phyloP scores from a whole-genome alignment of 495 filamentous ascomycete species.

The Penicillium fimorum region DNA sequence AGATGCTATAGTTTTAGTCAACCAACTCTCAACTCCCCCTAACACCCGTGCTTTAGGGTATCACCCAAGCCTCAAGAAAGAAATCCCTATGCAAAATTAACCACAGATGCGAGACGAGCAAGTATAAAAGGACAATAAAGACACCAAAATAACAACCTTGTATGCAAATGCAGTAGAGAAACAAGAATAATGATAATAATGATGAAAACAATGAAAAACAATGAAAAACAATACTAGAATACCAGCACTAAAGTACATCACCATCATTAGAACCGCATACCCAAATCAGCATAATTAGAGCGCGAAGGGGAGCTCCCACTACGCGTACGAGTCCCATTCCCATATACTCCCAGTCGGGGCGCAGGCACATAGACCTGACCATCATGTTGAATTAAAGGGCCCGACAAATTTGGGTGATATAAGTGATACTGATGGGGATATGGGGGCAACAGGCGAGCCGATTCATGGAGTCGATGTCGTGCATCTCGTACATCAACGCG shows the following conservation, averaged over 20 bases:
- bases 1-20: conserved; percentile 3
- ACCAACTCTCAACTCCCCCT: neutral
- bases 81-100: neutral
- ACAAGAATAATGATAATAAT: neutral
- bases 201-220: neutral
- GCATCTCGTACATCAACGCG: conserved; percentile 37
- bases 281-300: conserved; percentile 27
- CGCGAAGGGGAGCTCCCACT: conserved; percentile 58
- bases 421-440: conserved; percentile 26
- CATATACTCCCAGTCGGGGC: conserved; percentile 20
- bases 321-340: conserved; percentile 25
- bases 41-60: neutral
- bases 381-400: conserved; percentile 32
- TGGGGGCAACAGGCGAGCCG: conserved; percentile 16
- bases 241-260: neutral
- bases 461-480: conserved; percentile 24
- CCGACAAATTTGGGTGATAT: conserved; percentile 36
- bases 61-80: neutral
- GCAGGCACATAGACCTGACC: conserved; percentile 21
- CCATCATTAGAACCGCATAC: conserved; percentile 18
- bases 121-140: neutral
- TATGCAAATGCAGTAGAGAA: conserved; percentile 2
- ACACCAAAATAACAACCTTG: neutral
- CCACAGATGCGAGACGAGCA: neutral
- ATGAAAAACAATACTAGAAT: neutral